Evolutionary conservation across 2,329 filamentous ascomycete genomes (phyloP), one percentile per base, ranked within the genome.

Genomic region (Fusarium napiforme): DNA sequence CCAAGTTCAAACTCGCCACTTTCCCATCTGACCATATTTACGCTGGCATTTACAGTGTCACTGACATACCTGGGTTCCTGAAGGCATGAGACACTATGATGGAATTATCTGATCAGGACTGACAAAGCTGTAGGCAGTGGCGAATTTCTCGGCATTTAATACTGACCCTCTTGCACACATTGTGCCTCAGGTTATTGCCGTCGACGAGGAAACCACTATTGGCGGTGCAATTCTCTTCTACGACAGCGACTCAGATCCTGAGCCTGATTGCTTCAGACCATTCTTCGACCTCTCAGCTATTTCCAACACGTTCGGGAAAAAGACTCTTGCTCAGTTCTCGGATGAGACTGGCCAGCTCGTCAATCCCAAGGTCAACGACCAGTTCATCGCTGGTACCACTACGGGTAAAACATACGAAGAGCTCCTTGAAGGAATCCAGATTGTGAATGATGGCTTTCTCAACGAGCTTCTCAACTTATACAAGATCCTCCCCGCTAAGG

Each of bases 1-100:
- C 81, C 5, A 76, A 78, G 15, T 79, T 82, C 57, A 77, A 77
- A 15, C 74, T 80, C 15, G 63, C 69, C 39, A 73, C 74, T 19
- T 61, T 77, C 71, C 78, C 77, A 36, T 70, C 64, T 4, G n/a
- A 53, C 26, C 45, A 67, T 4, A 39, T 71, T 15, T 62, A 73
- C 9, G 71, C 70, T 34, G 71, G 71, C 9, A 28, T 73, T 7
- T 73, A 73, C 42, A 67, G 53, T 26, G 66, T 60, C 12, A 6
- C 67, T 4, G 62, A 73, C 14, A 64, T 73, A 9, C 58, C 58
- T 7, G 59, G 57, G 1, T 67, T 67, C 9, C 10, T 73, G 9
- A 61, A 73, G 66, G 71, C 67, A 30, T 9, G 28, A 30, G 28
- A 30, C 28, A 10, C 23, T 23, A 23, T 23, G 23, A 23, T 23